Evolutionary conservation across 2,329 filamentous ascomycete species (phyloP).

Genomic region (Dothideomycetes sp.): DNA sequence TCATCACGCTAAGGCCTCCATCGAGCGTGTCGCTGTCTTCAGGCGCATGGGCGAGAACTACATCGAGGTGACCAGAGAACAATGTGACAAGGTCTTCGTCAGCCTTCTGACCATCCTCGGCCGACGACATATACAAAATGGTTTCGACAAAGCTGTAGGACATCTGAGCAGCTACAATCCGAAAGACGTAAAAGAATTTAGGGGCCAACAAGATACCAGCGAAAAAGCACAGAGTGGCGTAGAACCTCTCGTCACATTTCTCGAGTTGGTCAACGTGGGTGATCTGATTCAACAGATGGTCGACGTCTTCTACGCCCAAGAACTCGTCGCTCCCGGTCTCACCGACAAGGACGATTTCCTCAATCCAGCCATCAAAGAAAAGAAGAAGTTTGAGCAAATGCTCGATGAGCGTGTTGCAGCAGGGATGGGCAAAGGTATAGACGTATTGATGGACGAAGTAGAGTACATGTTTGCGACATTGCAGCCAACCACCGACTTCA

Average conservation of each 20-base stretch:
- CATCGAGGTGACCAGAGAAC: slow-evolving; percentile 74
- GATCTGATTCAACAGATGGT: slow-evolving; percentile 98
- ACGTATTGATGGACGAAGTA: slow-evolving; percentile 96
- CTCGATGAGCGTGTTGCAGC: slow-evolving; percentile 93
- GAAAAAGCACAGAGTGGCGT: slow-evolving; percentile 45
- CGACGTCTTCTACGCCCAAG: slow-evolving; percentile 96
- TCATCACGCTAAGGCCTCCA: slow-evolving; percentile 75
- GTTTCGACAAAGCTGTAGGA: slow-evolving; percentile 84
- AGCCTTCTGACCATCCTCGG: slow-evolving; percentile 75
- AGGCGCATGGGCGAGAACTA: slow-evolving; percentile 65
- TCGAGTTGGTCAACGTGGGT: slow-evolving; percentile 95
- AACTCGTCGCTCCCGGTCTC: slow-evolving; percentile 72
- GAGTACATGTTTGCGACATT: slow-evolving; percentile 89
- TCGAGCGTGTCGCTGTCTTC: slow-evolving; percentile 79
- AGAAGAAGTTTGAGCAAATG: slow-evolving; percentile 98
- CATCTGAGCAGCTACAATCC: slow-evolving; percentile 90
- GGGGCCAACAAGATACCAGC: slow-evolving; percentile 15
- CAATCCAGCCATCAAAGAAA: slow-evolving; percentile 81
- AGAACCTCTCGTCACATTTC: slow-evolving; percentile 85
- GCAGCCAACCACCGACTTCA: slow-evolving; percentile 82
- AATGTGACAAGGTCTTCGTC: slow-evolving; percentile 86
- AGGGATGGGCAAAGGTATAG: slow-evolving; percentile 93
- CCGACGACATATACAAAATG: slow-evolving; percentile 76
- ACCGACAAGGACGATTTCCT: slow-evolving; percentile 91
- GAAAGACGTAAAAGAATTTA: slow-evolving; percentile 60